Evolutionary conservation across 345 rosid species (phyloP).

Genomic region (Hibiscus trionum): DNA sequence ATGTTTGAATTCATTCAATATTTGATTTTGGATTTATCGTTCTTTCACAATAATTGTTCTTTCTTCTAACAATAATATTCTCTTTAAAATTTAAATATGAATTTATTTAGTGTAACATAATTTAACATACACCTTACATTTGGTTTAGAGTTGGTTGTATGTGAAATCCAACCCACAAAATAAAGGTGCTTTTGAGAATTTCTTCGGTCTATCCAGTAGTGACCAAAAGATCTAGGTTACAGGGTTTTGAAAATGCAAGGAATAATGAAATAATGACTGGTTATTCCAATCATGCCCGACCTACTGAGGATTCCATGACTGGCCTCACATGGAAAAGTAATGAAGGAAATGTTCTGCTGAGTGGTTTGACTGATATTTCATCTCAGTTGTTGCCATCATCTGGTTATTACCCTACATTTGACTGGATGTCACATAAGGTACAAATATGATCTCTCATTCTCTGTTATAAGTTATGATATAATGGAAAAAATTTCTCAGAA

Average conservation of each 20-base stretch:
- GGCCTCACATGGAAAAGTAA: slow-evolving; percentile 35
- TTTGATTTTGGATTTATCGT: too few relatives aligned
- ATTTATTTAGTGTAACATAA: too few relatives aligned
- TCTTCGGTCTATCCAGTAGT: slow-evolving; percentile 13
- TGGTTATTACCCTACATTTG: slow-evolving; percentile 27
- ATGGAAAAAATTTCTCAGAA: neutral
- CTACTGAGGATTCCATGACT: slow-evolving; percentile 20
- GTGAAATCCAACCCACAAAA: neutral
- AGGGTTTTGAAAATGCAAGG: slow-evolving; percentile 19
- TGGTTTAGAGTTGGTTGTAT: too few relatives aligned
- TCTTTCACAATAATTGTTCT: too few relatives aligned
- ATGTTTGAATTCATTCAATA: too few relatives aligned
- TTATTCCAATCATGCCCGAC: slow-evolving; percentile 17
- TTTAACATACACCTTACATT: too few relatives aligned
- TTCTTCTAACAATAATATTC: too few relatives aligned
- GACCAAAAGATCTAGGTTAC: slow-evolving; percentile 15
- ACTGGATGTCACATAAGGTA: slow-evolving; percentile 35
- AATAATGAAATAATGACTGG: slow-evolving; percentile 18
- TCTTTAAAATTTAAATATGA: too few relatives aligned
- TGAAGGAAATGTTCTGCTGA: slow-evolving; percentile 23
- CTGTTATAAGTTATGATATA: neutral
- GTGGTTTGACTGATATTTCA: slow-evolving; percentile 28
- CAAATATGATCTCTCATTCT: neutral
- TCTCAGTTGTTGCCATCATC: slow-evolving; percentile 27
- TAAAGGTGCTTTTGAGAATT: slow-evolving; percentile 18